Conservation (phyloP, 1,284 basidiomycete species). For the Microbotryum silenes-acaulis region DNA sequence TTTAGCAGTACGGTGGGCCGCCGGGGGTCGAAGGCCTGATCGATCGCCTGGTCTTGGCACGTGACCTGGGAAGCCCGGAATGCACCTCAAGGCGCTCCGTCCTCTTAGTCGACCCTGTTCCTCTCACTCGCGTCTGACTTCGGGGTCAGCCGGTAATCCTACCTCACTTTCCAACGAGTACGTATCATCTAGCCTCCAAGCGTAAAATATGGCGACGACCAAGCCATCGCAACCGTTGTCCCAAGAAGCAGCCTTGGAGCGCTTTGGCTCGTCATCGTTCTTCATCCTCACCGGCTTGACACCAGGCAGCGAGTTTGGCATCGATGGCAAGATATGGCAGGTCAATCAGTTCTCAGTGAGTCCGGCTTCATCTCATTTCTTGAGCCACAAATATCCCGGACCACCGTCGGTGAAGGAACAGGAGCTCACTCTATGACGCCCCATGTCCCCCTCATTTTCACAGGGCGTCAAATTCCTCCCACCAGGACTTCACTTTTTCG, state of each 20-base stretch:
- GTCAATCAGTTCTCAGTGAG: slow-evolving; percentile 29
- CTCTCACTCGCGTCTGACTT: no score
- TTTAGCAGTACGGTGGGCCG: no score
- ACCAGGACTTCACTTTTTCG: slow-evolving; percentile 33
- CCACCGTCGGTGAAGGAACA: neutral
- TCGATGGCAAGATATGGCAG: slow-evolving; percentile 31
- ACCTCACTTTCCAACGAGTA: no score
- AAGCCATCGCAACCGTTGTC: no score
- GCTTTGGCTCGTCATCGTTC: neutral
- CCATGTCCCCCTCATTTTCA: neutral
- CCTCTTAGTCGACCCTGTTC: no score
- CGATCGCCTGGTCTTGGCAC: neutral
- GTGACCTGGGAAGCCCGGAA: no score
- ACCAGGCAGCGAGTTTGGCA: slow-evolving; percentile 31
- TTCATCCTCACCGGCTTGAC: neutral
- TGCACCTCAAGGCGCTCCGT: no score
- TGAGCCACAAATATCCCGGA: neutral
- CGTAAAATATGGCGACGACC: no score
- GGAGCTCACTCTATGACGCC: neutral
- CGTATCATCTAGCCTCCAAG: no score
- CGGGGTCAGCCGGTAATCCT: no score
- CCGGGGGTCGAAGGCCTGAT: neutral
- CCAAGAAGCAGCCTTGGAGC: no score
- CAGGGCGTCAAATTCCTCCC: slow-evolving; percentile 36
- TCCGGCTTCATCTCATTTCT: neutral